Evolutionary conservation across 371 early-diverging fungal genomes (phyloP).

Genomic region (Zychaea mexicana): DNA sequence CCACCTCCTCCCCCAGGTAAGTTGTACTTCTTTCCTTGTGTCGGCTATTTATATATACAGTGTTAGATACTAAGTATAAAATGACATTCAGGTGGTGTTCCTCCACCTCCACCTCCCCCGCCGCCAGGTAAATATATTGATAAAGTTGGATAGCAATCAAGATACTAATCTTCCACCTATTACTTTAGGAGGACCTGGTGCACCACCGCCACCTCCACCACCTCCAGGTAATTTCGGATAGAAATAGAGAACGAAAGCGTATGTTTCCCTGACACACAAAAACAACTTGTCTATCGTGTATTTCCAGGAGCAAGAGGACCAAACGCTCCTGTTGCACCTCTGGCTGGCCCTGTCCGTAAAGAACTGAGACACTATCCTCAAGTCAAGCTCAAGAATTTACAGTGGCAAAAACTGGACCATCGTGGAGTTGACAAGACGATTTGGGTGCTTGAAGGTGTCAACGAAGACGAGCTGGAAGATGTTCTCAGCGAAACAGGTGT

Average conservation of each 20-base stretch:
- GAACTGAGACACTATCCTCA: slow-evolving; percentile 44
- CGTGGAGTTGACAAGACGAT: slow-evolving; percentile 40
- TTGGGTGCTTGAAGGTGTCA: slow-evolving; percentile 34
- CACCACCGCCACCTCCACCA: slow-evolving; percentile 29
- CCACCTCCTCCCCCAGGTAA: slow-evolving; percentile 17
- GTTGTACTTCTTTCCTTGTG: background rate
- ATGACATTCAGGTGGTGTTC: background rate
- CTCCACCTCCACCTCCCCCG: slow-evolving; percentile 20
- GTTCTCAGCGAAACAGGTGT: slow-evolving; percentile 31
- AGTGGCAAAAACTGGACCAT: slow-evolving; percentile 50
- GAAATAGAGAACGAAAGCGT: too few relatives aligned
- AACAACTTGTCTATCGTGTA: too few relatives aligned
- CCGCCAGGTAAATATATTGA: slow-evolving; percentile 8
- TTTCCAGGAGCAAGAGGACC: slow-evolving; percentile 7
- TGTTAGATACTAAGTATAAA: background rate
- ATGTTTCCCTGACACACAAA: background rate
- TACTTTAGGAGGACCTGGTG: slow-evolving; percentile 11
- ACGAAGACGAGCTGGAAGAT: slow-evolving; percentile 43
- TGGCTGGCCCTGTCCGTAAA: slow-evolving; percentile 26
- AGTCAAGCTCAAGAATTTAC: slow-evolving; percentile 45
- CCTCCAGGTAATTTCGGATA: slow-evolving; percentile 25
- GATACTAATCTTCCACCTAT: slow-evolving; percentile 4
- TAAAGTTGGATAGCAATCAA: background rate
- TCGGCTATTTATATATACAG: too few relatives aligned
- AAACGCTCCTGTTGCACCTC: slow-evolving; percentile 11